Base-by-base conservation (phyloP, 768 basidiomycete species). In the Tephrocybe sp. region DNA sequence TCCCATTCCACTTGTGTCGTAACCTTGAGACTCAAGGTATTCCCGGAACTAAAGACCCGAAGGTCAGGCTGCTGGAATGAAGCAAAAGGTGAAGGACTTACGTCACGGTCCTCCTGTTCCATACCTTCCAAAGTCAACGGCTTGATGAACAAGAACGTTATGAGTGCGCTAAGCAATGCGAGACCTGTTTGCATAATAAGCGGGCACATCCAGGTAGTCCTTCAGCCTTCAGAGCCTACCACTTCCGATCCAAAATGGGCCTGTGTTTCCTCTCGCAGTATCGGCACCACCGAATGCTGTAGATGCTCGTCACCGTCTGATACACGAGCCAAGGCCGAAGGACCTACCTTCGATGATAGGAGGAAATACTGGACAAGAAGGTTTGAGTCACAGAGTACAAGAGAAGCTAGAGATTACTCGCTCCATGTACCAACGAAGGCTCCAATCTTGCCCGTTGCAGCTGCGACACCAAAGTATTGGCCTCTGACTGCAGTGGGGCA, bases 171-270 rank as follows among this genome's bases (percentile, higher is more conserved):
- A 42, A 92, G 55, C 34, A 97, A 54, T 6, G 91, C 91, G 32
- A 96, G 76, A 21, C 76, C 83, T 69, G 7, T 4, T 19, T 18
- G 21, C 9, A 37, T n/a, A n/a, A 15, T 5, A 58, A 56, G 12
- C 18, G 18, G 9, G 21, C 16, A 44, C 4, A 30, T n/a, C 18
- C 18, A 19, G 5, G 7, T 21, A 7, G n/a, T 5, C 13, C n/a
- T 41, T 1, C 9, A 12, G 39, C n/a, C 7, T 41, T 15, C 45
- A 26, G 19, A 15, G 27, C 49, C 37, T 54, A 73, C 84, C 86
- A 53, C 87, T 88, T 16, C 77, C 91, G 53, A 92, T 65, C 88
- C 86, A 92, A 77, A 92, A 92, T 9, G 89, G 89, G 8, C 90
- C 89, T 0, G 92, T 92, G 62, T 87, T 84, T 39, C 84, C 87